Conservation (phyloP, 2,329 filamentous ascomycete species). For the Nothophoma quercina region DNA sequence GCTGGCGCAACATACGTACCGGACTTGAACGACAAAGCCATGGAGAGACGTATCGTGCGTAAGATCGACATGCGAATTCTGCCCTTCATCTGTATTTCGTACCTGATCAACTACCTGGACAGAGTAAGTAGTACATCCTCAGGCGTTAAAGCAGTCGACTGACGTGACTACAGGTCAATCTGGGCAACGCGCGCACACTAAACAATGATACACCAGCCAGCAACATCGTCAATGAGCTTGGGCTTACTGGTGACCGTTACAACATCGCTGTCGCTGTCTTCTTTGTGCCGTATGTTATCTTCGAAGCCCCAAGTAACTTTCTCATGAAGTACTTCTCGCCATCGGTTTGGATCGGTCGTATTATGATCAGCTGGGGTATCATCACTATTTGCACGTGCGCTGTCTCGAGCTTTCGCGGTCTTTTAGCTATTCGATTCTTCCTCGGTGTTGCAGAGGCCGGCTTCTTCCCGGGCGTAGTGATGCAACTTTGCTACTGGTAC, state of each 20-base stretch:
- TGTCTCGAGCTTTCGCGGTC: slow-evolving; percentile 65
- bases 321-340: slow-evolving; percentile 50
- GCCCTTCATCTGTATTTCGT: slow-evolving; percentile 31
- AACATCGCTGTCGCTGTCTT: slow-evolving; percentile 29
- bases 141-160: not conserved
- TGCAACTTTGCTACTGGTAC: slow-evolving; percentile 85
- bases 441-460: slow-evolving; percentile 76
- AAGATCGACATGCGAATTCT: slow-evolving; percentile 30
- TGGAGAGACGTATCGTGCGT: slow-evolving; percentile 29
- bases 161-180: slow-evolving; percentile 21
- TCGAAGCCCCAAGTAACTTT: slow-evolving; percentile 67
- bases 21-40: slow-evolving; percentile 30
- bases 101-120: slow-evolving; percentile 31
- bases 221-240: slow-evolving; percentile 28
- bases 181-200: slow-evolving; percentile 31
- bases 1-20: slow-evolving; percentile 20
- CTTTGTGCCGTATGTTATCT: slow-evolving; percentile 64
- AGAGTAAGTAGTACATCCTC: slow-evolving; percentile 10
- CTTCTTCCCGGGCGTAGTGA: slow-evolving; percentile 69
- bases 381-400: slow-evolving; percentile 73
- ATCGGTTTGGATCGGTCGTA: slow-evolving; percentile 51
- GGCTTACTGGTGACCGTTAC: slow-evolving; percentile 24
- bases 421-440: slow-evolving; percentile 60
- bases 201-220: slow-evolving; percentile 26
- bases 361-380: slow-evolving; percentile 76